phyloP scores from a whole-genome alignment of 192 early-diverging fungal genomes.

The Coemansia sp. region DNA sequence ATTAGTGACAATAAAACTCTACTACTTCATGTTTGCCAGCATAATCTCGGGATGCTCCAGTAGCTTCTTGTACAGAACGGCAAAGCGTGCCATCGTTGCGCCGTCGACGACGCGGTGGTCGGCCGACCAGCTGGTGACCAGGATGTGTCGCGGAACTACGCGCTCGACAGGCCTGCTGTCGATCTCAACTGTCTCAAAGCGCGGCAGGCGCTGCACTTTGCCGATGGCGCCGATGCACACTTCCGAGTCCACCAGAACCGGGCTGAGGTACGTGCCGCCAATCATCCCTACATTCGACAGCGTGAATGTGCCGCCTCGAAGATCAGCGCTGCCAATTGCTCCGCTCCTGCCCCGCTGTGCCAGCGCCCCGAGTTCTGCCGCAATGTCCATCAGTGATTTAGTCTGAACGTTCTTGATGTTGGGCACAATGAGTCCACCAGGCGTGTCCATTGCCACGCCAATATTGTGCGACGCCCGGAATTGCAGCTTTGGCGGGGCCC shows the following conservation, averaged over 20 bases:
- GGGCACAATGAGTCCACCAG: conserved; percentile 87
- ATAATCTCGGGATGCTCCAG: conserved; percentile 84
- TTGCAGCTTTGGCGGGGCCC: conserved; percentile 58
- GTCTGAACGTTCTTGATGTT: conserved; percentile 89
- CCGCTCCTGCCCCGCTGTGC: conserved; percentile 63
- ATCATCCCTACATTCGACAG: conserved; percentile 94
- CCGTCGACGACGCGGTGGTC: conserved; percentile 97
- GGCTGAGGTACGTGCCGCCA: conserved; percentile 85
- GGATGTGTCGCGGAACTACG: conserved; percentile 72
- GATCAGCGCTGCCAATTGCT: conserved; percentile 63
- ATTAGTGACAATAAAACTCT: conserved; percentile 10
- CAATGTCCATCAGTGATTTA: conserved; percentile 88
- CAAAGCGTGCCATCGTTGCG: conserved; percentile 93
- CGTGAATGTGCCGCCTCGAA: conserved; percentile 85
- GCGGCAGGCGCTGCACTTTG: conserved; percentile 75
- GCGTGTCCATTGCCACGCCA: conserved; percentile 97
- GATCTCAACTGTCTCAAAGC: conserved; percentile 58
- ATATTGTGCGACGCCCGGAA: conserved; percentile 87
- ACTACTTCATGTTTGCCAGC: conserved; percentile 57
- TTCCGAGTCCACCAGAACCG: conserved; percentile 82
- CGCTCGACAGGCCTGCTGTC: conserved; percentile 57
- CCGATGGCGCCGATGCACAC: conserved; percentile 93
- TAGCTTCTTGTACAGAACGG: conserved; percentile 75
- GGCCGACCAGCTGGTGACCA: conserved; percentile 86
- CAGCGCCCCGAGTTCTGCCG: conserved; percentile 76